phyloP scores from a whole-genome alignment of 140 eudicot species.

The Erigeron philadelphicus region DNA sequence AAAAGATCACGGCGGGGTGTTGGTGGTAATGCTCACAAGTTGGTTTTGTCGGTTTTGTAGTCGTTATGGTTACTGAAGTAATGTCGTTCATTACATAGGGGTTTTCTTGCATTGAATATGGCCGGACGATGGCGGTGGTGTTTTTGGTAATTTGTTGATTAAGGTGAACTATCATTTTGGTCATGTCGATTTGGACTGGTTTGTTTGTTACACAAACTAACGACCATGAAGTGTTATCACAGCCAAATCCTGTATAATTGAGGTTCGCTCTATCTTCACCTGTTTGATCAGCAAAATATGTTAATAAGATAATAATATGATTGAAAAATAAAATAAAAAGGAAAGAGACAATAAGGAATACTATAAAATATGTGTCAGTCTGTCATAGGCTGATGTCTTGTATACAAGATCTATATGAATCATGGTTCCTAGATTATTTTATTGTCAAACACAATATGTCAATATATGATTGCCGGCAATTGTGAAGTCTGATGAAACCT shows the following conservation, averaged over 20 bases:
- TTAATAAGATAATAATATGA: background rate
- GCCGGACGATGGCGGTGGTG: conserved; percentile 37
- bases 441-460: no score
- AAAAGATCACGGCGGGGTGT: conserved; percentile 57
- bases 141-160: conserved; percentile 15
- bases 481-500: background rate
- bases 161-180: conserved; percentile 26
- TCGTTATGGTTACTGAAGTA: conserved; percentile 42
- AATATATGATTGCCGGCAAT: background rate
- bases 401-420: no score
- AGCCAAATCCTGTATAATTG: conserved; percentile 47
- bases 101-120: conserved; percentile 59
- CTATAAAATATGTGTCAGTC: background rate
- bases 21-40: conserved; percentile 43
- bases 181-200: conserved; percentile 38
- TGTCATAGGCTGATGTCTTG: no score
- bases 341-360: background rate
- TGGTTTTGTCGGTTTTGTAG: conserved; percentile 8
- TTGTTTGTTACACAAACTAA: conserved; percentile 35
- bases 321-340: background rate
- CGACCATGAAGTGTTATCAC: conserved; percentile 40
- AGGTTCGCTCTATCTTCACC: conserved; percentile 53
- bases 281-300: conserved; percentile 18
- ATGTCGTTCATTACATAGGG: conserved; percentile 34
- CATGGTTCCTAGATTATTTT: background rate